Percentiles rank a stretch among this genome's conserved stretches.
These are phyloP conservation scores for Aspergillus pseudotamarii DNA, from an alignment of 2,329 filamentous ascomycete species.

Conservation along the genomic window DNA sequence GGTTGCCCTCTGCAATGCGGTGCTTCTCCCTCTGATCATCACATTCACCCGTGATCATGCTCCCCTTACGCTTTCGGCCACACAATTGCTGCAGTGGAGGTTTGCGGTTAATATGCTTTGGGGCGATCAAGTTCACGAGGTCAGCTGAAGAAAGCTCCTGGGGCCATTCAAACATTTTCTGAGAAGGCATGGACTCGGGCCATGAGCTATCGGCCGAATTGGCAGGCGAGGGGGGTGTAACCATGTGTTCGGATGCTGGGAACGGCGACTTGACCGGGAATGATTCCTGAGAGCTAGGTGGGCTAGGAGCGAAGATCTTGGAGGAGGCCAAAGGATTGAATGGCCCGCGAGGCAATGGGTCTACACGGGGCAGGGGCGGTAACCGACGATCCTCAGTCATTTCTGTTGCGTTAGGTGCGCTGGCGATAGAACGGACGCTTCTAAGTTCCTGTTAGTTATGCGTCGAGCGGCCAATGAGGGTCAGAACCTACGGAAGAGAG, in stretches of 20 bases:
- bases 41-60: conserved; percentile 31
- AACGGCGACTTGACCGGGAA: conserved; percentile 39
- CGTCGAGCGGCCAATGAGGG: background rate
- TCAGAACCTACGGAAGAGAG: conserved; percentile 39
- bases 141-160: conserved; percentile 36
- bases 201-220: conserved; percentile 42
- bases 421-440: conserved; percentile 28
- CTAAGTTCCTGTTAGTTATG: conserved; percentile 21
- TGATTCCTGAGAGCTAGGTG: conserved; percentile 36
- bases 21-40: conserved; percentile 46
- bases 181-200: conserved; percentile 35
- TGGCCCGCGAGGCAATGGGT: conserved; percentile 41
- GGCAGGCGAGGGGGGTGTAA: conserved; percentile 41
- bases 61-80: conserved; percentile 43
- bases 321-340: conserved; percentile 39
- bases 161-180: conserved; percentile 38
- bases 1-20: conserved; percentile 44
- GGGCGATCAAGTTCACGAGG: conserved; percentile 39
- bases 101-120: conserved; percentile 42
- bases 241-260: conserved; percentile 31
- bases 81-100: conserved; percentile 43
- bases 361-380: conserved; percentile 40
- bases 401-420: conserved; percentile 25
- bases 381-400: conserved; percentile 39
- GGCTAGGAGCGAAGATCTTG: conserved; percentile 33